Percentiles rank a stretch among this genome's conserved stretches.
phyloP scores from a whole-genome alignment of 2,329 filamentous ascomycete species.

The Ceratocystis variospora region DNA sequence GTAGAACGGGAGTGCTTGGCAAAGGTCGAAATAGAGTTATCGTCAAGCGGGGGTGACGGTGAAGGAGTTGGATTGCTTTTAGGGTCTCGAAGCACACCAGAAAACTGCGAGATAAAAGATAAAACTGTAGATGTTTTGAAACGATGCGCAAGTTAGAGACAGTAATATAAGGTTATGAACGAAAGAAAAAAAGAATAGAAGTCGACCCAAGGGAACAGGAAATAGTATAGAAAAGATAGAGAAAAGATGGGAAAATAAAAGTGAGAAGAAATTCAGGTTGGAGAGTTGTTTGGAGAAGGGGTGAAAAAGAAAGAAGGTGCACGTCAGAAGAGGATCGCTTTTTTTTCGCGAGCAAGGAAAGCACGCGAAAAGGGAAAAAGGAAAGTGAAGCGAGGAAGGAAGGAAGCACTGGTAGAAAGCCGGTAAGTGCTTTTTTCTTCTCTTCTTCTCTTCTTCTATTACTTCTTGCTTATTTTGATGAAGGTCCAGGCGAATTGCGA shows the following conservation, averaged over 20 bases:
- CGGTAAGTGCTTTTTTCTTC: neutral
- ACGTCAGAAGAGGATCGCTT: neutral
- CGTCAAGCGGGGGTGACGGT: constrained; percentile 32
- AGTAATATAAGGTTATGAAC: neutral
- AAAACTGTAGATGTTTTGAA: constrained; percentile 43
- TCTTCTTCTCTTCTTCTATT: neutral
- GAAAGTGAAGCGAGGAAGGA: neutral
- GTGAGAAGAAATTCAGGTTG: neutral
- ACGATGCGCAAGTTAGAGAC: neutral
- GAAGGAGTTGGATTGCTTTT: constrained; percentile 33
- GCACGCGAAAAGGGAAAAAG: neutral
- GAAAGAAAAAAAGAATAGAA: neutral
- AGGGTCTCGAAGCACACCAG: constrained; percentile 32
- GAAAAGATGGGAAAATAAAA: neutral
- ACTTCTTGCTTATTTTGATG: neutral
- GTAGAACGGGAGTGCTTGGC: constrained; percentile 18
- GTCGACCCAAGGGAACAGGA: neutral
- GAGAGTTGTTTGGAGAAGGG: neutral
- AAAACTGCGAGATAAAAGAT: constrained; percentile 78
- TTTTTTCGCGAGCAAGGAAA: neutral
- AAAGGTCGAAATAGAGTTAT: constrained; percentile 20
- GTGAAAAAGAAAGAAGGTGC: neutral
- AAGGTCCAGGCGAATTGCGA: neutral
- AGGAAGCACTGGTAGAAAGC: neutral
- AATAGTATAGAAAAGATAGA: neutral